Evolutionary conservation across 2,329 filamentous ascomycete genomes (phyloP).

Genomic region (Exophiala mesophila): DNA sequence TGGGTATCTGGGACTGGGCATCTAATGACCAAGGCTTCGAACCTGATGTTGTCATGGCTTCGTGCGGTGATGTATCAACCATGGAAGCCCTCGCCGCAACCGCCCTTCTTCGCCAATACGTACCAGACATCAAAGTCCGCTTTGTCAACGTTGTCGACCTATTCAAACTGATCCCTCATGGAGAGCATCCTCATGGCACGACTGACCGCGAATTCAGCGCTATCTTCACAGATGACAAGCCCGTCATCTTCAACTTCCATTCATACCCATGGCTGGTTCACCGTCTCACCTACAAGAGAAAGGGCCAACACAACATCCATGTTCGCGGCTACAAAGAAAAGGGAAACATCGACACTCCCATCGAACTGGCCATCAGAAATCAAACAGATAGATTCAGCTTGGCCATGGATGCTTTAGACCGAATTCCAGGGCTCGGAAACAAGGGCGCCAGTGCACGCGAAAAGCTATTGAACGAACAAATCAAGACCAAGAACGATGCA

Average conservation of each 20-base stretch:
- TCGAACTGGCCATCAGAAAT: constrained; percentile 73
- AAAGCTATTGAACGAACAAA: constrained; percentile 59
- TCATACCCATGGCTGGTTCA: constrained; percentile 77
- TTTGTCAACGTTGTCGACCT: constrained; percentile 77
- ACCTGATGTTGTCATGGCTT: constrained; percentile 71
- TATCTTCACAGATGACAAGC: constrained; percentile 67
- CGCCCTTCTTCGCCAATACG: constrained; percentile 64
- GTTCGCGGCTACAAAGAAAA: constrained; percentile 79
- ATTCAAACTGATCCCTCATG: constrained; percentile 69
- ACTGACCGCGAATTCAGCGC: constrained; percentile 60
- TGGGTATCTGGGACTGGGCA: constrained; percentile 73
- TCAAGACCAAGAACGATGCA: constrained; percentile 58
- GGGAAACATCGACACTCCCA: constrained; percentile 76
- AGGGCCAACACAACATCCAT: constrained; percentile 62
- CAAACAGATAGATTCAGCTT: constrained; percentile 71
- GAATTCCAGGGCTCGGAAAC: constrained; percentile 59
- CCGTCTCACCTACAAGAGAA: constrained; percentile 69
- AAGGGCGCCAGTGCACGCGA: constrained; percentile 59
- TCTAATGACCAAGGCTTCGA: constrained; percentile 64
- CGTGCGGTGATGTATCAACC: constrained; percentile 69
- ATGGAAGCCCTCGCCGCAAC: constrained; percentile 71
- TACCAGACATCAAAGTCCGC: constrained; percentile 69
- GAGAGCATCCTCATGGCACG: constrained; percentile 69
- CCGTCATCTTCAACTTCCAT: constrained; percentile 80
- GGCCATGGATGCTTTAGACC: constrained; percentile 71